These are phyloP conservation scores for Moricandia moricandioides DNA, from an alignment of 345 rosid species.

Conservation along the genomic window DNA sequence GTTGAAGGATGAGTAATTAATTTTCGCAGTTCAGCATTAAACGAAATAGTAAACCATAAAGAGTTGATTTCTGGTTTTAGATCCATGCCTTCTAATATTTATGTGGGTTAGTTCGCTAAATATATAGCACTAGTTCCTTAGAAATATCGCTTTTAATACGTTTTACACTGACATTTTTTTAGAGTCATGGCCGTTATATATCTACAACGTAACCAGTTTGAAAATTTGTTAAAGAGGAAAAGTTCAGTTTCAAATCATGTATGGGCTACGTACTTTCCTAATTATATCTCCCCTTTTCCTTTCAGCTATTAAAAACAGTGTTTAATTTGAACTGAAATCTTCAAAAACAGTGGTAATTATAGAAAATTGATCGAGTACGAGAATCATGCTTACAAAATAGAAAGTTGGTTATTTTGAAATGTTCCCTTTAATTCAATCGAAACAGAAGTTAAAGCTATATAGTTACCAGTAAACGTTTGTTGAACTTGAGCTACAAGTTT, in stretches of 20 bases:
- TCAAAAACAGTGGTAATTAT: neutral
- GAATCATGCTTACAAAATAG: neutral
- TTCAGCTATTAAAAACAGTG: neutral
- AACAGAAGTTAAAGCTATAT: neutral
- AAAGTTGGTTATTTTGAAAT: neutral
- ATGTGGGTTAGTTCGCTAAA: neutral
- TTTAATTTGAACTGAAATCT: neutral
- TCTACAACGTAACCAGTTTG: neutral
- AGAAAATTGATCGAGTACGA: neutral
- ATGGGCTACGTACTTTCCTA: conserved; percentile 12
- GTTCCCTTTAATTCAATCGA: neutral
- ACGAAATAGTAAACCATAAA: neutral
- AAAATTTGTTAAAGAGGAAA: conserved; percentile 9
- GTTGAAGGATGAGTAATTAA: neutral
- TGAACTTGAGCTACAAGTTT: neutral
- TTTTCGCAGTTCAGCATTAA: neutral
- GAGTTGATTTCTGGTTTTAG: no score
- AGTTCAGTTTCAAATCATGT: conserved; percentile 6
- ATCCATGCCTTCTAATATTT: neutral
- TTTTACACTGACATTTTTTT: neutral
- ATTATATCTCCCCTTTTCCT: conserved; percentile 12
- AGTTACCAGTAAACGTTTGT: neutral
- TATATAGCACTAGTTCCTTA: neutral
- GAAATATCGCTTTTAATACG: neutral
- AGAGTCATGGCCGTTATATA: neutral